These are phyloP conservation scores for Cytospora paraplurivora DNA, from an alignment of 2,329 filamentous ascomycete genomes.

Conservation along the genomic window DNA sequence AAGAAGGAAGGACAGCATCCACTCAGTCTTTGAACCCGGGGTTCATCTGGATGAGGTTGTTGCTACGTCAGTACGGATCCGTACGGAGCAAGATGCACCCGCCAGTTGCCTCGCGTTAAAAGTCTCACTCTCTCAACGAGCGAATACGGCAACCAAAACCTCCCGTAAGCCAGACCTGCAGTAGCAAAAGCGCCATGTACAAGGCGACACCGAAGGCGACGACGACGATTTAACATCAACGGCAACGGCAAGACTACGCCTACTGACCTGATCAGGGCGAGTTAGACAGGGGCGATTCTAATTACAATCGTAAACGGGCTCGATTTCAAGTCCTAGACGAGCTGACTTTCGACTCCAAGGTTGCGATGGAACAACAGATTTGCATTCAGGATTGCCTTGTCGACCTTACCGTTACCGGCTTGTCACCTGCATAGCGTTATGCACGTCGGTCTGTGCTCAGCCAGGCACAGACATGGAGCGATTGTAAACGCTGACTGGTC, in stretches of 20 bases:
- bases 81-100: neutral
- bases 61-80: neutral
- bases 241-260: neutral
- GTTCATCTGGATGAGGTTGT: neutral
- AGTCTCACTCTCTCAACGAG: neutral
- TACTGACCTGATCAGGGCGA: neutral
- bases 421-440: constrained; percentile 22
- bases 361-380: constrained; percentile 14
- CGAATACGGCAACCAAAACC: neutral
- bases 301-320: neutral
- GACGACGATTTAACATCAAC: constrained; percentile 1
- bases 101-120: neutral
- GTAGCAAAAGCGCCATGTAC: constrained; percentile 4
- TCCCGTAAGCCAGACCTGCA: constrained; percentile 13
- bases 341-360: neutral
- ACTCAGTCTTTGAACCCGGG: neutral
- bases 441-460: constrained; percentile 25
- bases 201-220: constrained; percentile 20
- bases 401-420: constrained; percentile 19
- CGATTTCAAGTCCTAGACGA: neutral
- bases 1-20: constrained; percentile 6
- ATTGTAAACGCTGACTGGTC: constrained; percentile 15
- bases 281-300: neutral
- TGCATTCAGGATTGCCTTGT: constrained; percentile 5
- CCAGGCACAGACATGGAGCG: constrained; percentile 6